These are phyloP conservation scores for Taphrina communis DNA, from an alignment of 1,139 yeast species.

Conservation along the genomic window DNA sequence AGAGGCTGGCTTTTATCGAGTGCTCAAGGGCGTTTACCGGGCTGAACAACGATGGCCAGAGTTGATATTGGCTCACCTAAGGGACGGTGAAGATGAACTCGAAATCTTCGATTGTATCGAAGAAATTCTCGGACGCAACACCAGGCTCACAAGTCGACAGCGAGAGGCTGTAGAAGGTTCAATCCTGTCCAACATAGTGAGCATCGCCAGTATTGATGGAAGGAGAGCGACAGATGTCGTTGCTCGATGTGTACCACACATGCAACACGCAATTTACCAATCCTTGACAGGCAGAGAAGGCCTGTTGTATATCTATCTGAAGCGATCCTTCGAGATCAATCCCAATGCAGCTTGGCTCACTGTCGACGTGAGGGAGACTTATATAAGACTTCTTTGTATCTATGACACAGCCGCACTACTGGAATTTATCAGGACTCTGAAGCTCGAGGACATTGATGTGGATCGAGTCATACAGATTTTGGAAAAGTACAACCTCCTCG, in stretches of 20 bases:
- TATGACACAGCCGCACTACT: slow-evolving; percentile 44
- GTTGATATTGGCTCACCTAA: slow-evolving; percentile 57
- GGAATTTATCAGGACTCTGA: slow-evolving; percentile 43
- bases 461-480: slow-evolving; percentile 43
- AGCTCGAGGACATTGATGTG: slow-evolving; percentile 43
- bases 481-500: slow-evolving; percentile 45
- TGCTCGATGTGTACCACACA: slow-evolving; percentile 47
- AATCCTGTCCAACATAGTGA: slow-evolving; percentile 42
- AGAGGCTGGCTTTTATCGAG: slow-evolving; percentile 63
- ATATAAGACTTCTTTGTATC: slow-evolving; percentile 47
- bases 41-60: slow-evolving; percentile 61
- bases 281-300: slow-evolving; percentile 40
- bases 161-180: slow-evolving; percentile 40
- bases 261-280: slow-evolving; percentile 47
- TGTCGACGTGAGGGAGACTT: slow-evolving; percentile 26
- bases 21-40: slow-evolving; percentile 64
- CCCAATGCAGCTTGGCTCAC: slow-evolving; percentile 14
- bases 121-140: slow-evolving; percentile 47
- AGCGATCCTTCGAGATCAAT: slow-evolving; percentile 44
- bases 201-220: slow-evolving; percentile 45
- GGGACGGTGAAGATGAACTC: slow-evolving; percentile 44
- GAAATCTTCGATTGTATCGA: slow-evolving; percentile 49
- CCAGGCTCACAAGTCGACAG: slow-evolving; percentile 39
- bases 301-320: slow-evolving; percentile 48
- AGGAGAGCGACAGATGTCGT: slow-evolving; percentile 46